Evolutionary conservation across 352 stramenopile genomes (phyloP), one percentile per base, ranked within the genome.

Genomic region (Phytopythium montanum): DNA sequence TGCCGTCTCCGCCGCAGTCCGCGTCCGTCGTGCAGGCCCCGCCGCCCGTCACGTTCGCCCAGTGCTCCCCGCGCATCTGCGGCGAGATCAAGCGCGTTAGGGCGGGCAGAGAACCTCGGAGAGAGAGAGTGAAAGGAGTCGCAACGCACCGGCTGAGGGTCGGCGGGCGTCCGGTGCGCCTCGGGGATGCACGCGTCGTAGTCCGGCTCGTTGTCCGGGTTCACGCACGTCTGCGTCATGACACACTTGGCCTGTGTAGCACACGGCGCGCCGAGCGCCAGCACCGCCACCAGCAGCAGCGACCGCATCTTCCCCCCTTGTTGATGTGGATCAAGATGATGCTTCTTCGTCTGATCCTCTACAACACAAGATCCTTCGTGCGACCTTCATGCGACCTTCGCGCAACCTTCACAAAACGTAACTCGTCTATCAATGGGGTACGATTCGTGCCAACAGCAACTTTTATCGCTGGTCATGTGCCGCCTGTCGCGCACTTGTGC

Each of bases 161-260:
- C 62, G 5, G 51, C 56, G 5, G 75, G 72, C 34, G 69, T 42
- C 33, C 60, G 66, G 52, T 85, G 69, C 39, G 80, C 84, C 59
- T 90, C 75, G 9, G 84, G 84, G 50, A 92, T 92, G 56, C 84
- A 94, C 34, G 54, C 51, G 41, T 89, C 73, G 59, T 84, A 91
- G 69, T 94, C 84, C 0, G 79, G 79, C 0, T 77, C 58, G 53
- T 94, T 91, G 31, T 72, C 73, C 0, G 81, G 80, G 53, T 91
- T 91, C 29, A 89, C 70, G 60, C 84, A 94, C 26, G 75, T 87
- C 68, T 92, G 81, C 9, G 84, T 92, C 81, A 94, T 94, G 8
- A 80, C 71, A 42, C 84, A 94, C 48, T 77, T 76, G 57, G 33
- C 33, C 33, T 12, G 33, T 12, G 33, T 12, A 12, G 33, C 33